A percentile compares a stretch with the other conserved stretches of the same genome.
Evolutionary conservation across 2,329 filamentous ascomycete species (phyloP).

Genomic region (Neofusicoccum kwambonambiense): DNA sequence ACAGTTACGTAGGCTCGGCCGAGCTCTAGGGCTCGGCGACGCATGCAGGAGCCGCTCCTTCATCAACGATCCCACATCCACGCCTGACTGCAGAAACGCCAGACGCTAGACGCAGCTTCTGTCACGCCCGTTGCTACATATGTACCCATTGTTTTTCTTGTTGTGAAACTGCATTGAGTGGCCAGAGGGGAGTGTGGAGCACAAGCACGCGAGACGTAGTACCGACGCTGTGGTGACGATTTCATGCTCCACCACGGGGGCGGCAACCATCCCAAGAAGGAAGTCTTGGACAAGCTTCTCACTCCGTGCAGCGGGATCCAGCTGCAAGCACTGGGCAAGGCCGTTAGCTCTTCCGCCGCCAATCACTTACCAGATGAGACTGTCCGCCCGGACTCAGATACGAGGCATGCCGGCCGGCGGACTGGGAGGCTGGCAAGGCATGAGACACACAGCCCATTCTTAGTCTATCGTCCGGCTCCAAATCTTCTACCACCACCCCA

Average conservation of each 20-base stretch:
- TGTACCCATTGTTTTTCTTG: not conserved
- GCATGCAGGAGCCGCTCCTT: conserved; percentile 17
- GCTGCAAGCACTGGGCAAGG: not conserved
- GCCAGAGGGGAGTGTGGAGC: not conserved
- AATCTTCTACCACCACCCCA: not conserved
- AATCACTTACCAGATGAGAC: conserved; percentile 10
- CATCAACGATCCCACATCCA: conserved; percentile 11
- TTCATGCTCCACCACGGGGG: not conserved
- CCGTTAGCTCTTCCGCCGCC: not conserved
- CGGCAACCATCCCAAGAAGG: not conserved
- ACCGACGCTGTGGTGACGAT: not conserved
- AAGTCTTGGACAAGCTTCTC: not conserved
- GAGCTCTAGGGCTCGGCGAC: conserved; percentile 15
- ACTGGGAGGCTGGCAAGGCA: not conserved
- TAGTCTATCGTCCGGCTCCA: conserved; percentile 3
- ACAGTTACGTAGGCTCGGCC: conserved; percentile 18
- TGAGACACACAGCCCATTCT: not conserved
- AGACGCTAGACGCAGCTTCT: conserved; percentile 8
- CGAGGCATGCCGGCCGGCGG: not conserved
- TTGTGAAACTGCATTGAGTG: not conserved
- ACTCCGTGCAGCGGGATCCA: not conserved
- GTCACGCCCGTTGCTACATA: not conserved
- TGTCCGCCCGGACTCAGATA: conserved; percentile 4
- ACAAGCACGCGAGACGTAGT: not conserved
- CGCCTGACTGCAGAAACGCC: conserved; percentile 3